Evolutionary conservation across 306 rosid genomes (phyloP).

Genomic region (Begonia masoniana): DNA sequence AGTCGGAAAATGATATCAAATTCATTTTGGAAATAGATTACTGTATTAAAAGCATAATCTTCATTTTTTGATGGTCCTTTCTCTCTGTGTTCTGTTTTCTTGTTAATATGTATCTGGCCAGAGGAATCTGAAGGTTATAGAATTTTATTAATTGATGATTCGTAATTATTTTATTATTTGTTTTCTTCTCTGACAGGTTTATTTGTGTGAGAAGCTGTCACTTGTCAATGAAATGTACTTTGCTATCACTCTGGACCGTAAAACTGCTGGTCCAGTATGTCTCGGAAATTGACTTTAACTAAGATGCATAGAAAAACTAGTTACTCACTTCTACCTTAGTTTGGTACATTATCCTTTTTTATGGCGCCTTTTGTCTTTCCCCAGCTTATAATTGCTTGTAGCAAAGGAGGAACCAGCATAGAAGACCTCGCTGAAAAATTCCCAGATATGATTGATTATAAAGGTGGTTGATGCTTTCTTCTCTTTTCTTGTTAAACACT

Average conservation of each 20-base stretch:
- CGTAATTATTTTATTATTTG: too few relatives aligned
- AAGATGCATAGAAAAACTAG: too few relatives aligned
- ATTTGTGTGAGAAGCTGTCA: constrained; percentile 72
- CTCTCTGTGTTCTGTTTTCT: too few relatives aligned
- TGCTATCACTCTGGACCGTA: constrained; percentile 89
- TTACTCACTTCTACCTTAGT: too few relatives aligned
- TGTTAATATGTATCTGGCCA: too few relatives aligned
- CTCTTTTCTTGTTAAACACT: not conserved
- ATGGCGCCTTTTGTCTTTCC: not conserved
- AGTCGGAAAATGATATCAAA: too few relatives aligned
- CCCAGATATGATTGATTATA: constrained; percentile 85
- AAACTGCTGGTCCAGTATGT: constrained; percentile 88
- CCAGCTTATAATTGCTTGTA: constrained; percentile 93
- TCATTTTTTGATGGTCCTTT: too few relatives aligned
- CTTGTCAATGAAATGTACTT: constrained; percentile 98
- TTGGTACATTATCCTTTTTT: too few relatives aligned
- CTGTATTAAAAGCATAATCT: too few relatives aligned
- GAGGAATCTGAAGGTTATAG: too few relatives aligned
- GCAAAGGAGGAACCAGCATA: constrained; percentile 96
- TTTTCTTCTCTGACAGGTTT: constrained; percentile 44
- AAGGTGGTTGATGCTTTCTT: constrained; percentile 41
- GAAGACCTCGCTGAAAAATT: constrained; percentile 98
- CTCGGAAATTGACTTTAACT: constrained; percentile 8
- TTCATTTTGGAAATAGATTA: too few relatives aligned
- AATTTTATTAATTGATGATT: too few relatives aligned